Base-by-base conservation (phyloP, 176 grass and related monocot species). In the Triticum timopheevii region DNA sequence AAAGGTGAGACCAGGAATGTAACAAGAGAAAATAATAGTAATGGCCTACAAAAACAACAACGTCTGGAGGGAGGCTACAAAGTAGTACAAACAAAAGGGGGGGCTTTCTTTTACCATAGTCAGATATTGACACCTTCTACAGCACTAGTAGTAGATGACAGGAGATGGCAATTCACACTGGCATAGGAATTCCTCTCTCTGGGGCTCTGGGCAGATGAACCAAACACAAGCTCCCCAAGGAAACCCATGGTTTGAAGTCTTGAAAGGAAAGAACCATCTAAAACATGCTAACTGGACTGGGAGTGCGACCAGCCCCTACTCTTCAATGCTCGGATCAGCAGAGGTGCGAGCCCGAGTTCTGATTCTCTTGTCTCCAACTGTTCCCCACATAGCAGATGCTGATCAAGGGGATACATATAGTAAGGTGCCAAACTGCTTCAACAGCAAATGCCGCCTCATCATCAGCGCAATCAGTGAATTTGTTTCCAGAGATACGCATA, bases 41-140 rank as follows among this genome's bases (percentile, higher is more conserved):
- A 34, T 73, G 65, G n/a, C 59, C 58, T 75, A 65, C 42, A 73
- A 77, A 81, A 81, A 39, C 24, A 64, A 52, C 69, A 58, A 45
- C 11, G 11, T 80, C 17, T 28, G 30, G 13, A 33, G 15, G 56
- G 19, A 33, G 15, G 58, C 86, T 82, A 76, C 52, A 68, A 82
- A 54, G 1, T 54, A 56, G 23, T 75, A 75, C 72, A 75, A 7
- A 75, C 40, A 47, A 74, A 74, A 77, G 65, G 42, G 13, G 31
- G 44, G 44, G 44, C 82, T 63, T 30, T 50, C 13, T 50, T 50
- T 68, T 49, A 75, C 72, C 71, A 83, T 25, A 77, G 86, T 35
- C 77, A 40, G 39, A 40, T 40, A 40, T 40, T 40, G 39, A 40
- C 39, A 27, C 40, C 86, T 69, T 69, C 72, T 67, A 68, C 12